phyloP scores from a whole-genome alignment of 108 stramenopile genomes.

The Fistulifera solaris region DNA sequence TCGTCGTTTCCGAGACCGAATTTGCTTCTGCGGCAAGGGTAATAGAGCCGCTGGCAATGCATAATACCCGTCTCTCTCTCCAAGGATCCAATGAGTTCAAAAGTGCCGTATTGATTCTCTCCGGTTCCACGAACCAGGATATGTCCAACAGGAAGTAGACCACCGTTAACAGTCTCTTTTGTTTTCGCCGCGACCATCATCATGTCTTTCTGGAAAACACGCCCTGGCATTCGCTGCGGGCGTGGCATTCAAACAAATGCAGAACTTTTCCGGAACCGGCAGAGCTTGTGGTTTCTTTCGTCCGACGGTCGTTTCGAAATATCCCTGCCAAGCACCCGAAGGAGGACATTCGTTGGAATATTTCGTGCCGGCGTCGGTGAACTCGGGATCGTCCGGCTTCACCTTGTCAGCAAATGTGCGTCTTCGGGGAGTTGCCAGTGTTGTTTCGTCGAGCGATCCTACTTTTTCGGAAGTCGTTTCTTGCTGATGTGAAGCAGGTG shows the following conservation, averaged over 20 bases:
- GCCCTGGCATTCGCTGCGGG: slow-evolving; percentile 16
- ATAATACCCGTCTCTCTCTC: slow-evolving; percentile 33
- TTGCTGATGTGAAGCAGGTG: background rate
- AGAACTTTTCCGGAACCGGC: slow-evolving; percentile 47
- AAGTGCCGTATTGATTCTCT: slow-evolving; percentile 71
- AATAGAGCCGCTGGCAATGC: slow-evolving; percentile 69
- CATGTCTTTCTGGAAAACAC: slow-evolving; percentile 4
- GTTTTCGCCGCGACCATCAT: background rate
- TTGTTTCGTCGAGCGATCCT: background rate
- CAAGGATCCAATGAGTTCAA: slow-evolving; percentile 70
- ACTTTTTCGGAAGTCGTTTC: background rate
- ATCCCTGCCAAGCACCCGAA: slow-evolving; percentile 63
- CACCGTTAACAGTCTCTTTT: slow-evolving; percentile 2
- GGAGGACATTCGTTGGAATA: slow-evolving; percentile 34
- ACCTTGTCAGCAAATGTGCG: background rate
- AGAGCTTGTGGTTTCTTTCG: background rate
- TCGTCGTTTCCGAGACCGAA: background rate
- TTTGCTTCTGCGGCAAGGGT: slow-evolving; percentile 15
- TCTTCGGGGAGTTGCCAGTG: background rate
- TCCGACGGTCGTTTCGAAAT: slow-evolving; percentile 52
- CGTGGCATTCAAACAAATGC: slow-evolving; percentile 67
- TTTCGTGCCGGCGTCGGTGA: slow-evolving; percentile 36
- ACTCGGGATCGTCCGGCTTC: slow-evolving; percentile 22
- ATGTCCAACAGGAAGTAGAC: slow-evolving; percentile 17
- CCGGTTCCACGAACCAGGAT: slow-evolving; percentile 67